Percentiles rank a stretch among this genome's conserved stretches.
These are phyloP conservation scores for Wickerhamiella sergipiensis DNA, from an alignment of 805 yeast genomes.

Conservation along the genomic window DNA sequence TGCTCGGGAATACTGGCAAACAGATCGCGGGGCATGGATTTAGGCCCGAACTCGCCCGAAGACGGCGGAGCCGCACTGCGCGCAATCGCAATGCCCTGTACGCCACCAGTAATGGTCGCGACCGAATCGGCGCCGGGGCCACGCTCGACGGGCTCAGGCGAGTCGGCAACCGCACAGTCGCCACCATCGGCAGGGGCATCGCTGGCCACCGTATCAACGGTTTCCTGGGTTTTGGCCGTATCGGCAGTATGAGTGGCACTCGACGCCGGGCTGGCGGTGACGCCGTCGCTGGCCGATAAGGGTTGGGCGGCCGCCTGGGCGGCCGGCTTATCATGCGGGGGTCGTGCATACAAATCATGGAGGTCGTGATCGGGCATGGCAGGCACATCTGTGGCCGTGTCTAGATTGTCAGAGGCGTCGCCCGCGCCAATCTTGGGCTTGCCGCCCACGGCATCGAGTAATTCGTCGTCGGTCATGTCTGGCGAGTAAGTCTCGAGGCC, in stretches of 20 bases:
- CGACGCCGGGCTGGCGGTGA: background rate
- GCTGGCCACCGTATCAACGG: background rate
- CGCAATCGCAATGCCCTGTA: background rate
- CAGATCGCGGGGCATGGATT: background rate
- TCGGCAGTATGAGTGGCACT: background rate
- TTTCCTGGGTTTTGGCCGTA: background rate
- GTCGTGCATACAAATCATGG: background rate
- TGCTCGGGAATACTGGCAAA: background rate
- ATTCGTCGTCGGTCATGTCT: slow-evolving; percentile 56
- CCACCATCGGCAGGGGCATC: background rate
- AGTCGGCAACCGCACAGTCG: background rate
- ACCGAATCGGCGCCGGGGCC: background rate
- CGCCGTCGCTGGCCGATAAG: background rate
- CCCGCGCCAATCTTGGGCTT: background rate
- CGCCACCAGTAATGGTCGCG: background rate
- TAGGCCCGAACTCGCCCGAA: background rate
- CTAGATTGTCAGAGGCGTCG: background rate
- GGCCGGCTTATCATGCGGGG: background rate
- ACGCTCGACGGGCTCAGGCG: background rate
- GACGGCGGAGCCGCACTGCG: background rate
- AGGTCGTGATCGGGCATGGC: background rate
- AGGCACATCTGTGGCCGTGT: background rate
- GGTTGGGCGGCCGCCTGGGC: background rate
- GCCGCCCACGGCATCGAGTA: slow-evolving; percentile 30
- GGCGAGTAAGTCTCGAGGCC: slow-evolving; percentile 73